Percentiles rank a stretch among this genome's conserved stretches.
These are phyloP conservation scores for Picea mariana DNA, from an alignment of 83 land plant species.

Conservation along the genomic window DNA sequence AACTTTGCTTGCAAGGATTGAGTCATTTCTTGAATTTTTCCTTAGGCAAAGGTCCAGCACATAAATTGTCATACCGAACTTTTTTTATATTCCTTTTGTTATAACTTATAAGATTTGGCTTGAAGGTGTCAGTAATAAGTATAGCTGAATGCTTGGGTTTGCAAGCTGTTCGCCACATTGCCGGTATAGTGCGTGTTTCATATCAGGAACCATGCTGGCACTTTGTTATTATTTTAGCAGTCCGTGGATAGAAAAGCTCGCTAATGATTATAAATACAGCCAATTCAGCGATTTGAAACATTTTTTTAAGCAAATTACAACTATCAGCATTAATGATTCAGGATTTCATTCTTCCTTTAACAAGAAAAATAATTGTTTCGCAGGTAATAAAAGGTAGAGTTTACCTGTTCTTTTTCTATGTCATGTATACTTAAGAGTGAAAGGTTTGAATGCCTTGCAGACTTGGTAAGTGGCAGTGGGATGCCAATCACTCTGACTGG, in stretches of 20 bases:
- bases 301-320: not conserved
- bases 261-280: not conserved
- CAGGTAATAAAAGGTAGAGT: not conserved
- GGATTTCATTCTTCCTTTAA: not conserved
- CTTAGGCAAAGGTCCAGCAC: too few species aligned
- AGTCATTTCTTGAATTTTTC: not conserved
- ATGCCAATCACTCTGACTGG: slow-evolving; percentile 25
- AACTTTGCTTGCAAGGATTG: not conserved
- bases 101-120: not conserved
- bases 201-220: not conserved
- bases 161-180: not conserved
- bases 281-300: not conserved
- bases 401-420: slow-evolving; percentile 1
- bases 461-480: not conserved
- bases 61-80: too few species aligned
- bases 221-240: not conserved
- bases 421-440: not conserved
- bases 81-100: not conserved
- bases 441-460: not conserved
- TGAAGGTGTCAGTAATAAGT: not conserved
- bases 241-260: not conserved
- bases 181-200: not conserved
- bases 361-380: not conserved
- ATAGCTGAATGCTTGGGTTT: not conserved
- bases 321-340: not conserved